A percentile compares a stretch with the other conserved stretches of the same genome.
Conservation (phyloP, 768 basidiomycete species). For the Auriscalpium orientale region DNA sequence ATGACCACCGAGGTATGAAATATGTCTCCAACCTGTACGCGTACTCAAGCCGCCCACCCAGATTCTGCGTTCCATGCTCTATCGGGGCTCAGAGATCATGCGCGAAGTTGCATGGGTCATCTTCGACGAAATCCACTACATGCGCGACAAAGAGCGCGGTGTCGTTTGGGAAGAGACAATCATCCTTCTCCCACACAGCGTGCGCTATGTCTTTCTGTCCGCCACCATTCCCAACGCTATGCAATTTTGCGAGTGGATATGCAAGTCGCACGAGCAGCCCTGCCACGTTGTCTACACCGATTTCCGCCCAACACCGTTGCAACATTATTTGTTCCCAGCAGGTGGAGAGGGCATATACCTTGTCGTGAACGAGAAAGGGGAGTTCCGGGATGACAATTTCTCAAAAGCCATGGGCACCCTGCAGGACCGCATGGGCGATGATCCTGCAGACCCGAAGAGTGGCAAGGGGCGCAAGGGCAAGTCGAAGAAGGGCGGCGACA, state of each 20-base stretch:
- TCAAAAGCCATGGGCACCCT: constrained; percentile 95
- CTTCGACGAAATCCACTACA: constrained; percentile 99
- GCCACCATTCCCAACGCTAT: constrained; percentile 99
- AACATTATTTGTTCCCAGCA: constrained; percentile 96
- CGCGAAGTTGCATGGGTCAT: constrained; percentile 99
- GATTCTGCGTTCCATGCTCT: constrained; percentile 98
- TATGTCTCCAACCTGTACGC: neutral
- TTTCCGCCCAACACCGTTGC: constrained; percentile 95
- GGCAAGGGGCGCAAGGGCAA: constrained; percentile 92
- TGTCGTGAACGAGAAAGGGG: constrained; percentile 97
- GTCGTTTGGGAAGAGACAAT: constrained; percentile 99
- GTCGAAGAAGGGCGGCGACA: constrained; percentile 85
- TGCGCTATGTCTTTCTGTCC: constrained; percentile 97
- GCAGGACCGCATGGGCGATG: constrained; percentile 77
- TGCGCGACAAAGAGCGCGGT: constrained; percentile 98
- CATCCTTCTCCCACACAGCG: constrained; percentile 91
- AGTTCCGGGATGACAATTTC: constrained; percentile 96
- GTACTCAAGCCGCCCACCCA: constrained; percentile 23
- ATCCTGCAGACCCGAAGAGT: constrained; percentile 78
- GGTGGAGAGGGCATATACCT: constrained; percentile 96
- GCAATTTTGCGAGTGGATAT: constrained; percentile 99
- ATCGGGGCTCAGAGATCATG: constrained; percentile 98
- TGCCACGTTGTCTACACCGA: constrained; percentile 99
- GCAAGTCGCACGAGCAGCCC: constrained; percentile 93
- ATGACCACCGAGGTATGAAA: constrained; percentile 93